A percentile compares a stretch with the other conserved stretches of the same genome.
phyloP scores from a whole-genome alignment of 768 basidiomycete genomes.

The Cantharellus cinnabarinus region DNA sequence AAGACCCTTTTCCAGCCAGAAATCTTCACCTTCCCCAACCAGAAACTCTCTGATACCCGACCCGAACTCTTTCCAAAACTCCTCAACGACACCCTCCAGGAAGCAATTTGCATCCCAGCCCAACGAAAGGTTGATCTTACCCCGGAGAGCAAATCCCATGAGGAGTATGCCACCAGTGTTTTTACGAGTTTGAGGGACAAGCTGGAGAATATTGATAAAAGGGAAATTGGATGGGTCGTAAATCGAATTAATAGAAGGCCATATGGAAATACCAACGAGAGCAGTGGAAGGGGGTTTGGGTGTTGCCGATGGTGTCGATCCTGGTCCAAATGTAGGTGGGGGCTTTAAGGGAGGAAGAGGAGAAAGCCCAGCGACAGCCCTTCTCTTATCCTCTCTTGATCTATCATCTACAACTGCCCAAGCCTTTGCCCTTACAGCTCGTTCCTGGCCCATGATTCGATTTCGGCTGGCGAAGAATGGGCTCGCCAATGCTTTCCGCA shows the following conservation, averaged over 20 bases:
- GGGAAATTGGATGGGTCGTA: conserved; percentile 13
- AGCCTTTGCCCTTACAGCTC: conserved; percentile 35
- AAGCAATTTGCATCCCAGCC: not conserved
- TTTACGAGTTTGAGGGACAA: conserved; percentile 19
- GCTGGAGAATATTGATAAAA: conserved; percentile 12
- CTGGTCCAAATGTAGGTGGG: not conserved
- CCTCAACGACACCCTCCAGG: conserved; percentile 1
- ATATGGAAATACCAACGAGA: conserved; percentile 20
- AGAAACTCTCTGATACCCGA: conserved; percentile 39
- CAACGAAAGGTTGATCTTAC: not conserved
- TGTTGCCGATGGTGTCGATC: not conserved
- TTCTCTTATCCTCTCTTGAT: conserved; percentile 20
- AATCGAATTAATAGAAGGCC: conserved; percentile 18
- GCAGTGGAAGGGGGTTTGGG: conserved; percentile 9
- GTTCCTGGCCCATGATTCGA: conserved; percentile 41
- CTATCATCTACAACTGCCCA: conserved; percentile 64
- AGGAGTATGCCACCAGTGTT: conserved; percentile 17
- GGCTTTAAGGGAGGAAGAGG: not conserved
- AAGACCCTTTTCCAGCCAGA: too few species aligned
- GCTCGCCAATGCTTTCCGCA: conserved; percentile 39
- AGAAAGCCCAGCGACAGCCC: not conserved
- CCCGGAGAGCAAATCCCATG: conserved; percentile 10
- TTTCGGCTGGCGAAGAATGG: conserved; percentile 40
- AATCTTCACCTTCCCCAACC: conserved; percentile 5
- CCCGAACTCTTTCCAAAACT: conserved; percentile 23